Evolutionary conservation across 1,139 yeast genomes (phyloP).

Genomic region (Candida albicans): DNA sequence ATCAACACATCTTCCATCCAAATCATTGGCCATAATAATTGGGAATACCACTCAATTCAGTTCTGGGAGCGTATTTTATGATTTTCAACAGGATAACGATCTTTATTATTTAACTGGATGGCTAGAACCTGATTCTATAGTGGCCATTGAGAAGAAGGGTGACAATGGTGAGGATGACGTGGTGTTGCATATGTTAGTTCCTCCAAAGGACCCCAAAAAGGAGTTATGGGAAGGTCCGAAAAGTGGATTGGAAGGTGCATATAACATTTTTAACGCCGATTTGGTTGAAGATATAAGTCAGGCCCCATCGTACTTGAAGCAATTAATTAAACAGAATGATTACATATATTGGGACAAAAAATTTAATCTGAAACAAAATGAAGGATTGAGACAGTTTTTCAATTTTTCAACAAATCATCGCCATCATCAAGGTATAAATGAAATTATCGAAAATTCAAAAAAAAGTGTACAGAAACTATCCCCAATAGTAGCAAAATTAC

Average conservation of each 20-base stretch:
- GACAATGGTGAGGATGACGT: constrained; percentile 50
- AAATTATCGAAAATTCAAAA: constrained; percentile 23
- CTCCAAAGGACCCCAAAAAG: constrained; percentile 69
- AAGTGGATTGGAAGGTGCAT: constrained; percentile 82
- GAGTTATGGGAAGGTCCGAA: constrained; percentile 97
- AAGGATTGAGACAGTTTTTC: constrained; percentile 12
- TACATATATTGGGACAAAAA: constrained; percentile 52
- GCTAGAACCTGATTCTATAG: constrained; percentile 86
- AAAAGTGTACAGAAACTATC: constrained; percentile 46
- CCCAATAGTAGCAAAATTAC: constrained; percentile 51
- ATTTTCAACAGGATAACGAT: constrained; percentile 90
- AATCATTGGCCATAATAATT: constrained; percentile 69
- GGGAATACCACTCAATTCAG: constrained; percentile 76
- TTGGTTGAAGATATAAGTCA: constrained; percentile 53
- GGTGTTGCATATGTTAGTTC: constrained; percentile 77
- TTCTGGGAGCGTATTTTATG: constrained; percentile 87
- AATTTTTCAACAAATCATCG: constrained; percentile 7
- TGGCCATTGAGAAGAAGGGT: constrained; percentile 61
- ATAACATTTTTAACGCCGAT: constrained; percentile 86
- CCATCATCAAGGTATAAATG: constrained; percentile 10
- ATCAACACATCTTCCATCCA: constrained; percentile 56
- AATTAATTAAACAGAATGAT: constrained; percentile 47
- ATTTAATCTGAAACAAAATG: constrained; percentile 13
- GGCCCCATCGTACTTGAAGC: constrained; percentile 42
- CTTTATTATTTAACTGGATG: constrained; percentile 87